Conservation (phyloP, 164 flowering plant genomes). For the Echeveria elegans region DNA sequence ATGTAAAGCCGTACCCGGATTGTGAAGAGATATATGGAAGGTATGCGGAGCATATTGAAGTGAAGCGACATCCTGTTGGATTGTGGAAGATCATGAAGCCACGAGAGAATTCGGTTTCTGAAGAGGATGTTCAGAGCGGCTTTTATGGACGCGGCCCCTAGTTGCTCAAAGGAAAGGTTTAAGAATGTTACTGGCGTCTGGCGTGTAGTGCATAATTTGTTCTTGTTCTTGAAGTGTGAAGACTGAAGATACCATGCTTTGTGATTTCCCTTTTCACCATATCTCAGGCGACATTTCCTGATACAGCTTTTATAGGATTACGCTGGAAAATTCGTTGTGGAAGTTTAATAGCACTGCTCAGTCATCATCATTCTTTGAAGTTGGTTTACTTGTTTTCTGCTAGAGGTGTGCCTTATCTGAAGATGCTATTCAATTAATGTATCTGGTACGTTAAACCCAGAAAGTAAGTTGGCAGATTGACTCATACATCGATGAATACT, state of each 20-base stretch:
- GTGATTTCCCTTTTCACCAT: too few relatives aligned
- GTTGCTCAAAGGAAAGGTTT: too few relatives aligned
- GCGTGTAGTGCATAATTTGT: background rate
- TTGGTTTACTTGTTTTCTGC: conserved; percentile 55
- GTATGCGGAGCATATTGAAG: conserved; percentile 19
- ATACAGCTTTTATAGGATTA: conserved; percentile 28
- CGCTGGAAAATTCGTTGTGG: conserved; percentile 10
- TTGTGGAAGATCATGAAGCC: conserved; percentile 60
- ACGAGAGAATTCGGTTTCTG: conserved; percentile 21
- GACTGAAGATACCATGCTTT: too few relatives aligned
- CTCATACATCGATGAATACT: too few relatives aligned
- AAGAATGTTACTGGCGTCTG: too few relatives aligned
- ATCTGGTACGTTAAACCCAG: conserved; percentile 70
- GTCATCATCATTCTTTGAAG: conserved; percentile 24
- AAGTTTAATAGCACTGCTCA: conserved; percentile 19
- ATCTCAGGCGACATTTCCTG: too few relatives aligned
- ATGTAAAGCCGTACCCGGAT: conserved; percentile 90
- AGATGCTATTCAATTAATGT: conserved; percentile 68
- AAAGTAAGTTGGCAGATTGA: conserved; percentile 46
- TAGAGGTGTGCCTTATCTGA: conserved; percentile 67
- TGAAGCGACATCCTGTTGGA: conserved; percentile 34
- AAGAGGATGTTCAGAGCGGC: conserved; percentile 35
- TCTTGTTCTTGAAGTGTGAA: background rate
- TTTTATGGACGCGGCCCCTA: conserved; percentile 24
- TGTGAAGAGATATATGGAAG: conserved; percentile 65